Percentiles rank a stretch among this genome's conserved stretches.
Evolutionary conservation across 257 asterid species (phyloP).

Genomic region (Solanum sitiens): DNA sequence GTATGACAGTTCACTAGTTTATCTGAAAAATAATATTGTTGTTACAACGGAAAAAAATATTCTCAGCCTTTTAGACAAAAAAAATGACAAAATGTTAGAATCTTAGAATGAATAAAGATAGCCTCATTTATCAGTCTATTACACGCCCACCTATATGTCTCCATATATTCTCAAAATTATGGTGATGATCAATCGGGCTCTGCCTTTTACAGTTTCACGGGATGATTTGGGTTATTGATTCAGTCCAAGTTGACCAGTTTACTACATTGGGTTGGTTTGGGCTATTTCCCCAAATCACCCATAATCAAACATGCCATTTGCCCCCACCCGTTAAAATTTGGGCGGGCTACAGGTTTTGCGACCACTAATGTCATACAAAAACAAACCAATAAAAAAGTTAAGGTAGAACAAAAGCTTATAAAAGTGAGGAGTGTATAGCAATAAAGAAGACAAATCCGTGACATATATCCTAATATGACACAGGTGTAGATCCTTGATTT

Average conservation of each 20-base stretch:
- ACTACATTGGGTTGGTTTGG: background rate
- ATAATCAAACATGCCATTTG: background rate
- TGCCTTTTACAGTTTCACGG: background rate
- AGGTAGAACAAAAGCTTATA: background rate
- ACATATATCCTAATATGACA: background rate
- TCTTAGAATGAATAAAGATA: background rate
- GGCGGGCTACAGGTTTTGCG: background rate
- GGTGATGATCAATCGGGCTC: background rate
- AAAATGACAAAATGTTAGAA: background rate
- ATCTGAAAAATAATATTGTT: background rate
- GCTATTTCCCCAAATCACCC: background rate
- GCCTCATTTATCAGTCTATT: background rate
- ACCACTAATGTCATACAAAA: background rate
- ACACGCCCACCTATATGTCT: background rate
- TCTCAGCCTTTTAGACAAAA: background rate
- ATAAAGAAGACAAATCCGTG: background rate
- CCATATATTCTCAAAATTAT: background rate
- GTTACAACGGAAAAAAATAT: background rate
- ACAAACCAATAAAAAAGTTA: background rate
- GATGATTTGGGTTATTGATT: background rate
- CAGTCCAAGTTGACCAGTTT: background rate
- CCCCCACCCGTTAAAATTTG: background rate
- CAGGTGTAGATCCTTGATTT: background rate
- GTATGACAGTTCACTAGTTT: background rate
- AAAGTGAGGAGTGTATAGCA: background rate